Base-by-base conservation (phyloP, 1,284 basidiomycete genomes). In the Marasmius tenuissimus region DNA sequence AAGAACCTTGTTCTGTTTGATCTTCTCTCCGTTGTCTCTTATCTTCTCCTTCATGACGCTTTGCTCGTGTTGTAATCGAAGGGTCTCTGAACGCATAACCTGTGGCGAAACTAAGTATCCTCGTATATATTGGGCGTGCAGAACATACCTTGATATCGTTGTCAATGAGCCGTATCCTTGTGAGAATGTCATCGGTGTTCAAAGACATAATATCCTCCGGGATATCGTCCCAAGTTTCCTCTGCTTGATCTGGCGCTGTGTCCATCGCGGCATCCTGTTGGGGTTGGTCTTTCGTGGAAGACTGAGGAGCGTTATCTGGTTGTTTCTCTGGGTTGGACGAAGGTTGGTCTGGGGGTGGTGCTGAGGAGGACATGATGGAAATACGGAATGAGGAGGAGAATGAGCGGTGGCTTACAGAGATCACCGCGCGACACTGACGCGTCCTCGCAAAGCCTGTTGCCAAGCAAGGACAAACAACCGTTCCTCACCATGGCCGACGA, bases 1-100 rank as follows among this genome's bases (percentile, higher is more conserved):
- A 49, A 99, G 80, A 20, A 98, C 95, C 78, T 99, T 99, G 81
- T 99, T 99, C 86, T 99, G 97, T 78, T 98, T 98, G 70, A 99
- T 95, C 82, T 99, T 99, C 77, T 98, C 96, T 58, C 91, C 90
- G 69, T 98, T 99, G 75, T 99, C 97, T 63, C 94, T 88, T 74
- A 99, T 97, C 85, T 97, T 97, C 82, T 98, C 96, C 73, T 93
- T 91, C 96, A 99, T 98, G 67, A 92, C 91, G 68, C 82, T 91
- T 75, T 97, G 93, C 75, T 99, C 97, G 74, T 99, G 97, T 70
- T 92, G 89, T 62, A 99, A 78, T 61, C 97, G 86, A 68, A 94
- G 81, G 39, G 92, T 94, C 79, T 99, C 97, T 66, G 94, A 96
- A 67, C 92, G 86, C 92, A 98, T 96, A 69, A 98, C 94, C 93